Base-by-base conservation (phyloP, 1,139 yeast genomes). In the Sporopachydermia cereana region DNA sequence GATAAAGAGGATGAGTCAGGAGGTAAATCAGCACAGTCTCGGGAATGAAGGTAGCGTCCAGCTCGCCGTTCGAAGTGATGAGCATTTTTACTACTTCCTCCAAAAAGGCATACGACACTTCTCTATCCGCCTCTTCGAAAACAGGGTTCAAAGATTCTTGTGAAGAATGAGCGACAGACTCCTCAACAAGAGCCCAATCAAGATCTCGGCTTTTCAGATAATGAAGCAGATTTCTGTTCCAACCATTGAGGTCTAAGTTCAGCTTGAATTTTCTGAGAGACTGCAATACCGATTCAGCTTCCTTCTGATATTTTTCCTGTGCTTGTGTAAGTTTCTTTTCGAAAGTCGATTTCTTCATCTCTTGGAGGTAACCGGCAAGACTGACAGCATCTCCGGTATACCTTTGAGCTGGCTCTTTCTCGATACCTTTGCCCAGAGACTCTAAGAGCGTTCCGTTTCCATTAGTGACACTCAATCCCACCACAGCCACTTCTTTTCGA, bases 1-100 rank as follows among this genome's bases (percentile, higher is more conserved):
- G 96, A 61, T 82, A 86, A 29, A 85, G 64, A 22, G 96, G 96
- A 63, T 86, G 95, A 2, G 95, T 84, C 50, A 89, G 68, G 39
- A 88, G 68, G 58, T 85, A 89, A 3, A 83, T 74, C 46, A 85
- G 62, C 2, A 88, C 70, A 43, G 65, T 65, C 54, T 81, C 79
- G 42, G 91, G 82, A 30, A 74, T 53, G 47, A 65, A 61, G 14
- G 22, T 7, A 5, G 39, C 20, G 17, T 34, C 39, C 7, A 34
- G 17, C 17, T 16, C 29, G 17, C 21, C 14, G 3, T 16, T 21
- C 12, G 12, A 12, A 12, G 5, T 34, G 12, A 34, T 12, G 9
- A 20, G 22, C 9, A 34, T 16, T 34, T 7, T 34, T n/a, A 34
- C 39, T n/a, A 34, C 39, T 34, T 21, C 9, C n/a, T 34, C 39